Conservation (phyloP, 179 eudicot genomes). For the Heliamphora pulchella region DNA sequence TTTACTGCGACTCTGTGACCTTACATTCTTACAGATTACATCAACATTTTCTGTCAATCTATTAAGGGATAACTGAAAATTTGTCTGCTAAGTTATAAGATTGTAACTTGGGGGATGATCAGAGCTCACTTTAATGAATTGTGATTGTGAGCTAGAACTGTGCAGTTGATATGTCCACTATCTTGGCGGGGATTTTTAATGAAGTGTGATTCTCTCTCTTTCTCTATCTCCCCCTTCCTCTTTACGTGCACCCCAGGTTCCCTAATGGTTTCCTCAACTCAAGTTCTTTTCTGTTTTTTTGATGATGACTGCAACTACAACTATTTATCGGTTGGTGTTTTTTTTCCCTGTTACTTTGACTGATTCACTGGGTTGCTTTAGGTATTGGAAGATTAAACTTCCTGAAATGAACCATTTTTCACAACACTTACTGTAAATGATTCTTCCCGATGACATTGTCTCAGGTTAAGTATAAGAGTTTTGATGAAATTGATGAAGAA, state of each 20-base stretch:
- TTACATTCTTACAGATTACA: not conserved
- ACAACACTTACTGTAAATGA: not conserved
- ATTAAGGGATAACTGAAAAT: not conserved
- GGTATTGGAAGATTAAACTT: not conserved
- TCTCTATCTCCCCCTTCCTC: too few species aligned
- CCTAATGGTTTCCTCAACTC: too few species aligned
- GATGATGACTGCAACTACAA: not conserved
- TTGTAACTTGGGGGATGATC: too few species aligned
- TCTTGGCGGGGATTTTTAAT: too few species aligned
- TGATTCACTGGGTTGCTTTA: not conserved
- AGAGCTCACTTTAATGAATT: too few species aligned
- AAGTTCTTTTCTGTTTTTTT: not conserved
- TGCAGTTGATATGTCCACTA: too few species aligned
- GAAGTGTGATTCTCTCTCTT: too few species aligned
- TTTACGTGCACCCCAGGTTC: too few species aligned
- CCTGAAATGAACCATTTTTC: not conserved
- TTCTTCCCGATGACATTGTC: conserved; percentile 16
- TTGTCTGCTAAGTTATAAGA: too few species aligned
- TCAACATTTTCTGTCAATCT: not conserved
- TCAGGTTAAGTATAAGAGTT: conserved; percentile 75
- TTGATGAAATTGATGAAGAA: conserved; percentile 74
- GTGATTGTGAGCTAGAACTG: too few species aligned
- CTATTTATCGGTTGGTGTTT: not conserved
- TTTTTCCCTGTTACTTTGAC: not conserved
- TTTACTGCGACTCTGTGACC: not conserved